Base-by-base conservation (phyloP, 83 land plant species). In the Larix sibirica region DNA sequence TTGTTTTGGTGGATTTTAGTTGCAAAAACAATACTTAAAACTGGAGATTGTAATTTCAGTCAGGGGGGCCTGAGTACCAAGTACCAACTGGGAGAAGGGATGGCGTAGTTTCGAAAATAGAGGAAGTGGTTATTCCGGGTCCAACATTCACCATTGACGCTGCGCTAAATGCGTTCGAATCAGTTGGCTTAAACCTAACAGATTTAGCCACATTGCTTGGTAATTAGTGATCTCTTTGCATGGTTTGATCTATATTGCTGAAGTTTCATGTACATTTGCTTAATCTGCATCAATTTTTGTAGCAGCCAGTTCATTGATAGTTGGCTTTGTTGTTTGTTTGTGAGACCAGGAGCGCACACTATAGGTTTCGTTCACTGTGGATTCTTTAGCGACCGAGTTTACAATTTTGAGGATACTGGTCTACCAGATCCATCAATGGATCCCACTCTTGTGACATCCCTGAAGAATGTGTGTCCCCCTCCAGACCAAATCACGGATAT, bases 161-260 rank as follows among this genome's bases (percentile, higher is more conserved):
- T 9, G 85, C 79, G 0, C 50, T 81, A 3, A n/a, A 4, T 70
- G 63, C 85, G 6, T 88, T 88, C 28, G 28, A 62, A 18, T 31
- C 24, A 20, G 64, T 75, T 20, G 82, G 84, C 63, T 77, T 88
- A 9, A 75, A 16, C 65, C n/a, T 61, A 73, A 64, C 58, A 16
- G 90, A 88, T 81, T 81, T 88, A 42, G 79, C 79, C 67, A 81
- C 83, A 31, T 74, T 88, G 5, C 74, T 85, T 28, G 90, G 90
- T 88, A 77, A n/a, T n/a, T n/a, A 17, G 44, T 69, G 7, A 44
- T 5, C 7, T 44, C 7, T 44, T 6, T 44, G 6, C 7, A 44
- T 6, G 50, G 6, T 44, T 6, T 6, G 50, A 44, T 44, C 50
- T 44, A 6, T 44, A 44, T 44, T 6, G 50, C 50, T 44, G 7